Conservation (phyloP, 1,139 yeast species). For the Zygosaccharomyces sapae region DNA sequence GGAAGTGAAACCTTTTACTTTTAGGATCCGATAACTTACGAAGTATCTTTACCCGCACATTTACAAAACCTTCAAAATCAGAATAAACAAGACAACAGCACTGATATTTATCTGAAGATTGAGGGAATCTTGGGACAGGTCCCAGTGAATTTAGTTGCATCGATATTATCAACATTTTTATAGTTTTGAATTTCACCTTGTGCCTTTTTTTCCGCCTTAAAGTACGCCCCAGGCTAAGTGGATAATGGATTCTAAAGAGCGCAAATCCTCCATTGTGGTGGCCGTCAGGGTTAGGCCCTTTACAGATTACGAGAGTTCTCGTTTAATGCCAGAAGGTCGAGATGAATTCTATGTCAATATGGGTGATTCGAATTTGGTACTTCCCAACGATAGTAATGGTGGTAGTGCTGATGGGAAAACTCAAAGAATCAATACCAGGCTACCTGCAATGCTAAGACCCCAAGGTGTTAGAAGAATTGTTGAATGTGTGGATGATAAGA, state of each 20-base stretch:
- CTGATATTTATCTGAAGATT: background rate
- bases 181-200: background rate
- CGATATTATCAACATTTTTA: background rate
- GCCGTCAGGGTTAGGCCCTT: constrained; percentile 86
- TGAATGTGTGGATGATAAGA: constrained; percentile 79
- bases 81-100: background rate
- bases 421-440: constrained; percentile 3
- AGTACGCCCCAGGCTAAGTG: background rate
- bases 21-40: background rate
- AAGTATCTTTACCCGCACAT: constrained; percentile 7
- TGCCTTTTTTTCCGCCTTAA: background rate
- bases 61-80: constrained; percentile 3
- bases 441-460: constrained; percentile 38
- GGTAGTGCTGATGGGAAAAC: background rate
- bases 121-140: background rate
- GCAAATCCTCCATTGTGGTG: constrained; percentile 67
- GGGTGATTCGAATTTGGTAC: constrained; percentile 23
- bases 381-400: constrained; percentile 18
- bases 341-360: constrained; percentile 14
- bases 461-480: constrained; percentile 66
- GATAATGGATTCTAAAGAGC: constrained; percentile 20
- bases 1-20: background rate
- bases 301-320: constrained; percentile 52
- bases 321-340: constrained; percentile 41
- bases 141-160: background rate